These are phyloP conservation scores for Amaranthus tricolor DNA, from an alignment of 179 eudicot species.

Conservation along the genomic window DNA sequence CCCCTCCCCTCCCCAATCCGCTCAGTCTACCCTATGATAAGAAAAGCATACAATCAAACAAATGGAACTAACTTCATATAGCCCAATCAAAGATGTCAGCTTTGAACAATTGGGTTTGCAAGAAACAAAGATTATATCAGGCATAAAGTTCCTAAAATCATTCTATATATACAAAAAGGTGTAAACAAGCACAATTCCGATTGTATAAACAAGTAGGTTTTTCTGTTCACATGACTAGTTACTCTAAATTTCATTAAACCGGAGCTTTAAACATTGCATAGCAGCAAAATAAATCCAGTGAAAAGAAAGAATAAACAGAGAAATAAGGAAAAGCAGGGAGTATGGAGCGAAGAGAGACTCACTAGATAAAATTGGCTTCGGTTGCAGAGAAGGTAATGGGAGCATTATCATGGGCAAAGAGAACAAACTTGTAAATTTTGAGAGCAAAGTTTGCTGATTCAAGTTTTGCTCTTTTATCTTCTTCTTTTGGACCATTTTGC, in stretches of 20 bases:
- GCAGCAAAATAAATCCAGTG: background rate
- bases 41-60: too few relatives aligned
- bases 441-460: background rate
- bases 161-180: background rate
- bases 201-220: background rate
- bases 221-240: background rate
- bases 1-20: too few relatives aligned
- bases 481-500: conserved; percentile 12
- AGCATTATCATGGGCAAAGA: conserved; percentile 17
- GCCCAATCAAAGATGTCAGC: background rate
- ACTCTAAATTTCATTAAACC: background rate
- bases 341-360: conserved; percentile 19
- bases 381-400: conserved; percentile 19
- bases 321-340: background rate
- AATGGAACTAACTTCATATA: background rate
- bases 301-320: background rate
- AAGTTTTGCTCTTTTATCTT: conserved; percentile 25
- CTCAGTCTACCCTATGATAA: too few relatives aligned
- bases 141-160: background rate
- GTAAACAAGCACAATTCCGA: background rate
- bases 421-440: background rate
- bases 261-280: background rate
- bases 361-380: conserved; percentile 19
- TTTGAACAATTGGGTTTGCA: background rate
- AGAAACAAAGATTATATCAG: background rate